Percentiles rank a stretch among this genome's conserved stretches.
Conservation (phyloP, 1,284 basidiomycete species). For the Entoloma clypeatum region DNA sequence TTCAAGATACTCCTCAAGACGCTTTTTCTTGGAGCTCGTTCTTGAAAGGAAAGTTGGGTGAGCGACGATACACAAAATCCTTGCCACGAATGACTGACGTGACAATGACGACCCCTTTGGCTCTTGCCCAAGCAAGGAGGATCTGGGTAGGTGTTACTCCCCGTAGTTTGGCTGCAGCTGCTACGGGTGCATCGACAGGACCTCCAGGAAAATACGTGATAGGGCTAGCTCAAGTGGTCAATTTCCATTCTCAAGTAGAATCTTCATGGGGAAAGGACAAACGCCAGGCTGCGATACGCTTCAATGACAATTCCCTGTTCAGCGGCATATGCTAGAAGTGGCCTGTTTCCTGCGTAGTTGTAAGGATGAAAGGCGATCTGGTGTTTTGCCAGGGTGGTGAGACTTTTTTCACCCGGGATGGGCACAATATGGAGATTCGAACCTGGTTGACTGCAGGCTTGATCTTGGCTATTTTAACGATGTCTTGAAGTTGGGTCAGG, state of each 20-base stretch:
- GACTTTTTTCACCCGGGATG: background rate
- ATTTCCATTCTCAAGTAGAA: background rate
- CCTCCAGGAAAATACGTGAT: constrained; percentile 68
- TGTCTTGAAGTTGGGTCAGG: constrained; percentile 52
- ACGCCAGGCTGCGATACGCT: constrained; percentile 69
- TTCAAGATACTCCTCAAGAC: constrained; percentile 63
- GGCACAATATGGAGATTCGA: constrained; percentile 9
- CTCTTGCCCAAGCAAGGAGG: constrained; percentile 62
- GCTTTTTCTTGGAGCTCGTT: constrained; percentile 61
- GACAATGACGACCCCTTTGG: constrained; percentile 64
- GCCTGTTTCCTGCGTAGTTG: constrained; percentile 51
- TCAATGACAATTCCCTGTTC: constrained; percentile 66
- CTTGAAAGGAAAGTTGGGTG: constrained; percentile 30
- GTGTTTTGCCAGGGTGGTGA: background rate
- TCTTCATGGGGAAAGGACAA: constrained; percentile 16
- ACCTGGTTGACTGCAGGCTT: constrained; percentile 79
- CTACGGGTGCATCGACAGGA: constrained; percentile 64
- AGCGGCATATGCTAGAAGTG: constrained; percentile 54
- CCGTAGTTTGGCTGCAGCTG: constrained; percentile 53
- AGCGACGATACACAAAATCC: background rate
- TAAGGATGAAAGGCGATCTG: constrained; percentile 71
- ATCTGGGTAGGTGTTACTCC: constrained; percentile 68
- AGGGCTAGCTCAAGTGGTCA: constrained; percentile 41
- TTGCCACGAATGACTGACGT: constrained; percentile 44
- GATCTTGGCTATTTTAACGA: constrained; percentile 55